phyloP scores from a whole-genome alignment of 257 asterid genomes.

The Forsythia suspensa region DNA sequence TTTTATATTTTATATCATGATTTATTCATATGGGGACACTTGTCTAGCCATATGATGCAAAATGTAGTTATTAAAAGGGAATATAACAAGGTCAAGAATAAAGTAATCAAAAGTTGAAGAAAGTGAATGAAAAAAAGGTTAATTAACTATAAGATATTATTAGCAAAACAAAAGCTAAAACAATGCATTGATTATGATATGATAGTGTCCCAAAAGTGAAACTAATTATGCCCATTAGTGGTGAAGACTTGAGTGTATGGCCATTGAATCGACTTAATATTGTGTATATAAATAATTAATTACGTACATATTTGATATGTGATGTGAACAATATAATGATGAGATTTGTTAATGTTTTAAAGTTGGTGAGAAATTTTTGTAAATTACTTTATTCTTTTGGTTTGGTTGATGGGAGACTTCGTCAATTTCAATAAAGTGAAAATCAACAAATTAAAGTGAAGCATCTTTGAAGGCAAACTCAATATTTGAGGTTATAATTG shows the following conservation, averaged over 20 bases:
- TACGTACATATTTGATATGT: too few species aligned
- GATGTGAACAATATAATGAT: too few species aligned
- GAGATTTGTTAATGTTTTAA: too few species aligned
- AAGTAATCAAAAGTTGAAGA: not conserved
- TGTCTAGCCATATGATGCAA: too few species aligned
- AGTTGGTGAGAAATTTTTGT: too few species aligned
- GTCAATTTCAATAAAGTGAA: conserved; percentile 31
- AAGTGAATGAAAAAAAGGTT: not conserved
- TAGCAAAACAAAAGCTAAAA: not conserved
- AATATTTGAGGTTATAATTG: not conserved
- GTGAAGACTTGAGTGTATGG: not conserved
- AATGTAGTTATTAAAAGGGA: not conserved
- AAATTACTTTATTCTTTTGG: conserved; percentile 27
- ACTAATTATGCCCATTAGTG: conserved; percentile 2
- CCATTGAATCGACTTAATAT: too few species aligned
- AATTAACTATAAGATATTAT: not conserved
- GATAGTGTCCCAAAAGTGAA: not conserved
- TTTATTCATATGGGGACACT: not conserved
- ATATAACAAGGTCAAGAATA: not conserved
- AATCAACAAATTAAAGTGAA: not conserved
- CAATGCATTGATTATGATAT: not conserved
- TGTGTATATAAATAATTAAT: not conserved
- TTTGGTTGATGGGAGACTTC: conserved; percentile 20
- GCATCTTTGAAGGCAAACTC: not conserved
- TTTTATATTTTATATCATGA: not conserved